phyloP scores from a whole-genome alignment of 2,329 filamentous ascomycete species.

The Anthostomella pinea region DNA sequence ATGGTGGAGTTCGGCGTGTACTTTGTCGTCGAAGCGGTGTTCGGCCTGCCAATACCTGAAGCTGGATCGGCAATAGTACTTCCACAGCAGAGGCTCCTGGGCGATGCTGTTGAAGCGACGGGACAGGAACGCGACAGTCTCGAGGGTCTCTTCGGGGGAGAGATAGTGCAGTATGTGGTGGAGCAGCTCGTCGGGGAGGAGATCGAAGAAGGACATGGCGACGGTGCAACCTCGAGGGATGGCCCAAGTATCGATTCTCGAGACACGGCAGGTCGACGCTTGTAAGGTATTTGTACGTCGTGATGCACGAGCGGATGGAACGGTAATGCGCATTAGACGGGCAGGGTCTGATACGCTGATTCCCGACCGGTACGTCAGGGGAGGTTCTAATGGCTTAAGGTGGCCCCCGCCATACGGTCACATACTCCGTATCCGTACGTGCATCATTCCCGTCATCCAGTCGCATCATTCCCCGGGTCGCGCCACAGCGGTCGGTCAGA shows the following conservation, averaged over 20 bases:
- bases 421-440: too few relatives aligned
- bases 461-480: too few relatives aligned
- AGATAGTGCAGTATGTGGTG: slow-evolving; percentile 69
- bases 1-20: slow-evolving; percentile 49
- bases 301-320: too few relatives aligned
- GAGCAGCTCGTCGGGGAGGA: slow-evolving; percentile 80
- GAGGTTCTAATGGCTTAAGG: too few relatives aligned
- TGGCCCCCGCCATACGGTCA: too few relatives aligned
- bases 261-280: too few relatives aligned
- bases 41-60: slow-evolving; percentile 74
- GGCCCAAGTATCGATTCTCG: too few relatives aligned
- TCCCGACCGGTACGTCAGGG: too few relatives aligned
- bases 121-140: slow-evolving; percentile 52
- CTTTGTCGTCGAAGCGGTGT: slow-evolving; percentile 58
- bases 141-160: slow-evolving; percentile 54
- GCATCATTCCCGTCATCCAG: too few relatives aligned
- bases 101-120: slow-evolving; percentile 63
- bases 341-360: too few relatives aligned
- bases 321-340: too few relatives aligned
- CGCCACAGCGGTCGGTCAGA: too few relatives aligned
- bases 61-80: slow-evolving; percentile 62
- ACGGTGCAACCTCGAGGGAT: background rate
- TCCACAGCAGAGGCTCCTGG: slow-evolving; percentile 77
- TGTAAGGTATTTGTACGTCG: background rate
- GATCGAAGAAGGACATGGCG: slow-evolving; percentile 37